Percentiles rank a stretch among this genome's conserved stretches.
Evolutionary conservation across 2,329 filamentous ascomycete genomes (phyloP).

Genomic region (Microcyclosporella mali): DNA sequence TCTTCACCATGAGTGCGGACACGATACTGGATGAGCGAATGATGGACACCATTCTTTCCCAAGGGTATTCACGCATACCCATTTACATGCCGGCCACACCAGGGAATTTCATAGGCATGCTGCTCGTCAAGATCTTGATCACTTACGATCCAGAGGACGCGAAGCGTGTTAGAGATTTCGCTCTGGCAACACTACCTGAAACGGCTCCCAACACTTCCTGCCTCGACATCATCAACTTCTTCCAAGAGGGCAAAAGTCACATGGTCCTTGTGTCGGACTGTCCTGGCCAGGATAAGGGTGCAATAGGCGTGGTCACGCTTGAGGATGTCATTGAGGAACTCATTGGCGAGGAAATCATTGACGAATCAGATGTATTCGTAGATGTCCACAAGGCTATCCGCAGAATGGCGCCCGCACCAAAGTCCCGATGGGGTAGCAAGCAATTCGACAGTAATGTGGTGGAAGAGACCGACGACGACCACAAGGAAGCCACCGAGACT

Average conservation of each 20-base stretch:
- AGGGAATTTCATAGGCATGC: constrained; percentile 91
- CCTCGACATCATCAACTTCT: constrained; percentile 97
- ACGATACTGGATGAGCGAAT: constrained; percentile 87
- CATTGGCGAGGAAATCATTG: constrained; percentile 99
- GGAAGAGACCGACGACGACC: constrained; percentile 15
- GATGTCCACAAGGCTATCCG: constrained; percentile 98
- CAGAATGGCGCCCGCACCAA: constrained; percentile 76
- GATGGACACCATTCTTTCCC: constrained; percentile 88
- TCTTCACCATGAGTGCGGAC: constrained; percentile 94
- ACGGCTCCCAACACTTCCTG: constrained; percentile 94
- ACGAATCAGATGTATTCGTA: constrained; percentile 96
- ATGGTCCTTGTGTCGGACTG: constrained; percentile 93
- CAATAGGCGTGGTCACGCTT: constrained; percentile 86
- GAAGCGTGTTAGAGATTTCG: constrained; percentile 80
- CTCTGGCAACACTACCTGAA: constrained; percentile 87
- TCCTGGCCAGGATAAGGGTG: constrained; percentile 85
- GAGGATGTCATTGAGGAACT: constrained; percentile 98
- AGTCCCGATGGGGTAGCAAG: constrained; percentile 43
- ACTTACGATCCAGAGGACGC: constrained; percentile 95
- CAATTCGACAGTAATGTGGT: constrained; percentile 7
- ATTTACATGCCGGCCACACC: constrained; percentile 81
- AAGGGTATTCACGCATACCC: constrained; percentile 92
- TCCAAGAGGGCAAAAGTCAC: constrained; percentile 98
- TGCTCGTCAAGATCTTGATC: constrained; percentile 96
- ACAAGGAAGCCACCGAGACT: constrained; percentile 22